These are phyloP conservation scores for Zygoascus meyerae DNA, from an alignment of 1,139 yeast species.

Conservation along the genomic window DNA sequence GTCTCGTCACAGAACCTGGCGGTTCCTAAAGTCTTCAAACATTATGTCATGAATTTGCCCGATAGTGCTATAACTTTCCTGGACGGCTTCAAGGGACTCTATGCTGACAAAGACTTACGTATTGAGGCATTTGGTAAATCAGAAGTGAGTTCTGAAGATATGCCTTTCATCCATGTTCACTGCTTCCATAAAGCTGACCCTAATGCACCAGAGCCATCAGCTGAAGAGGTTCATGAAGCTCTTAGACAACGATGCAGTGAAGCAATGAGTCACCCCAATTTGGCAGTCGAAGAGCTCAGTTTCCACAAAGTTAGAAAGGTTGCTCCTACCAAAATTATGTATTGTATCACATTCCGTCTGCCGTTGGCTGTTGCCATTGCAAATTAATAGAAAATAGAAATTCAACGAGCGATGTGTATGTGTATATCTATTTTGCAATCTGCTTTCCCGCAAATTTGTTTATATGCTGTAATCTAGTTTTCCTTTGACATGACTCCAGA, in stretches of 20 bases:
- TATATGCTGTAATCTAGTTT: slow-evolving; percentile 33
- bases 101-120: slow-evolving; percentile 38
- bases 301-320: slow-evolving; percentile 89
- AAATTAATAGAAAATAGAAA: neutral
- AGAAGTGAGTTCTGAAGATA: slow-evolving; percentile 16
- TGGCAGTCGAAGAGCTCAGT: slow-evolving; percentile 33
- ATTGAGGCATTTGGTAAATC: slow-evolving; percentile 28
- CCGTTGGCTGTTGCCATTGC: slow-evolving; percentile 66
- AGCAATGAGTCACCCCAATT: slow-evolving; percentile 46
- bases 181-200: slow-evolving; percentile 85
- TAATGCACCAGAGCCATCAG: slow-evolving; percentile 65
- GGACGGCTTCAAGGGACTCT: slow-evolving; percentile 69
- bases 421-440: neutral
- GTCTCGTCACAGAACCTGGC: slow-evolving; percentile 18
- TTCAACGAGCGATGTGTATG: neutral
- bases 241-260: slow-evolving; percentile 55
- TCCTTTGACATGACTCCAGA: slow-evolving; percentile 47
- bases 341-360: slow-evolving; percentile 70
- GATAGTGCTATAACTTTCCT: slow-evolving; percentile 87
- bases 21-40: slow-evolving; percentile 58
- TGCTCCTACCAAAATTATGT: slow-evolving; percentile 97
- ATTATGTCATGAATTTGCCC: slow-evolving; percentile 94
- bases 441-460: slow-evolving; percentile 1
- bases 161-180: slow-evolving; percentile 82
- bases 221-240: slow-evolving; percentile 52